Conservation (phyloP, 2,329 filamentous ascomycete species). For the Metarhizium rileyi region DNA sequence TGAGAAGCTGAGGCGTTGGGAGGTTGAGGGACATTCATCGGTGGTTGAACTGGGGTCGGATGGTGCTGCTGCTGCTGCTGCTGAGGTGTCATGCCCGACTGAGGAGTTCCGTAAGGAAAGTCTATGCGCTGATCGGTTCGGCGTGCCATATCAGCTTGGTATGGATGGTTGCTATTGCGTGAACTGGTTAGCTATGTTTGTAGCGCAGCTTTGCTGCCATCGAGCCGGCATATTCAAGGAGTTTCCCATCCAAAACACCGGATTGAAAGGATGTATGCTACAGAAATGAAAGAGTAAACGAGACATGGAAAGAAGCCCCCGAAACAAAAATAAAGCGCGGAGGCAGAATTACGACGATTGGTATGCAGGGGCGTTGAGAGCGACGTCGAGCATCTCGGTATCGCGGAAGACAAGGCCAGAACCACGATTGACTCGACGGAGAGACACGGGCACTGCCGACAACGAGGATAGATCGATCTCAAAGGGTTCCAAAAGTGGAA, state of each 20-base stretch:
- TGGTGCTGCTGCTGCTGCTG: slow-evolving; percentile 27
- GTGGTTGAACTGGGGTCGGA: slow-evolving; percentile 28
- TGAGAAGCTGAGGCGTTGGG: slow-evolving; percentile 20
- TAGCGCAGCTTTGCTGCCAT: not conserved
- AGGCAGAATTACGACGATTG: not conserved
- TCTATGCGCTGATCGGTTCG: slow-evolving; percentile 32
- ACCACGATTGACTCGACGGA: not conserved
- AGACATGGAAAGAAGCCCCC: not conserved
- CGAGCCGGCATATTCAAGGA: not conserved
- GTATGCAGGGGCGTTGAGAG: not conserved
- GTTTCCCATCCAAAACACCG: not conserved
- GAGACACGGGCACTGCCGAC: not conserved
- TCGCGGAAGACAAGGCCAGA: not conserved
- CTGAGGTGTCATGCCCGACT: slow-evolving; percentile 28
- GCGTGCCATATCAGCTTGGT: slow-evolving; percentile 41
- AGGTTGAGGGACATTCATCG: slow-evolving; percentile 35
- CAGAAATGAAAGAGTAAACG: too few relatives aligned
- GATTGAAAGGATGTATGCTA: too few relatives aligned
- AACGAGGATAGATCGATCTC: not conserved
- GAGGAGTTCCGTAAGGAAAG: slow-evolving; percentile 30
- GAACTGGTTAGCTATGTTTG: slow-evolving; percentile 17
- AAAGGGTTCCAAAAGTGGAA: not conserved
- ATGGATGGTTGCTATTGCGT: slow-evolving; percentile 32
- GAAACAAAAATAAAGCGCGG: not conserved
- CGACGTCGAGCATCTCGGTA: not conserved